Base-by-base conservation (phyloP, 208 protist species). In the Trypanosoma platydactyli region DNA sequence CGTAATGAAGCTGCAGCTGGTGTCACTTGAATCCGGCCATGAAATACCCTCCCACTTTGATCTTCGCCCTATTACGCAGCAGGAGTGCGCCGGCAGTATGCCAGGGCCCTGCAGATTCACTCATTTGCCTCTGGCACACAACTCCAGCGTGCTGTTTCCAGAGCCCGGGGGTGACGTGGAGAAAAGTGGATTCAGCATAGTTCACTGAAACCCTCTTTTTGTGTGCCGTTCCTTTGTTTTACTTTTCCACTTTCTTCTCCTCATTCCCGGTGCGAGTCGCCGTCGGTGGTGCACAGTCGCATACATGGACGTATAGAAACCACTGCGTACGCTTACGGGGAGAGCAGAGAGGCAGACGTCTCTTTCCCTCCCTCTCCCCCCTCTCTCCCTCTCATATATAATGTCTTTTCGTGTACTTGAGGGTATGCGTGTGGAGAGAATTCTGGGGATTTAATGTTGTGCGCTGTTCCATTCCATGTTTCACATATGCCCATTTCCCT, bases 1-100 rank as follows among this genome's bases (percentile, higher is more conserved):
- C 44, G 55, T 94, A 35, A 29, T 75, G 5, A 68, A 90, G 59
- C 59, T 95, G 15, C 75, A 74, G 77, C 56, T 73, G 6, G 66
- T 72, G 13, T 57, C 79, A n/a, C n/a, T 56, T 57, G 67, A 81
- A 66, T 67, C 69, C 60, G 67, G 64, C 11, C 56, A 65, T 33
- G 50, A 71, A 40, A 42, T 61, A 20, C 86, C 79, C 71, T 86
- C 68, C 73, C 20, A 67, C 20, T 16, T 25, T 41, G 68, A 57
- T 46, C 57, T 82, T 7, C 51, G 51, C 55, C 75, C 80, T 46
- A 85, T 89, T 72, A 86, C 83, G 1, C 57, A 44, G 29, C 16
- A 24, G 30, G 83, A 89, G 68, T 85, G 79, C 56, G 25, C 45
- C 40, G 71, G 33, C 44, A 78, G 79, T 27, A 24, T 45, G 18